Conservation (phyloP, 257 asterid species). For the Nicotiana sylvestris region DNA sequence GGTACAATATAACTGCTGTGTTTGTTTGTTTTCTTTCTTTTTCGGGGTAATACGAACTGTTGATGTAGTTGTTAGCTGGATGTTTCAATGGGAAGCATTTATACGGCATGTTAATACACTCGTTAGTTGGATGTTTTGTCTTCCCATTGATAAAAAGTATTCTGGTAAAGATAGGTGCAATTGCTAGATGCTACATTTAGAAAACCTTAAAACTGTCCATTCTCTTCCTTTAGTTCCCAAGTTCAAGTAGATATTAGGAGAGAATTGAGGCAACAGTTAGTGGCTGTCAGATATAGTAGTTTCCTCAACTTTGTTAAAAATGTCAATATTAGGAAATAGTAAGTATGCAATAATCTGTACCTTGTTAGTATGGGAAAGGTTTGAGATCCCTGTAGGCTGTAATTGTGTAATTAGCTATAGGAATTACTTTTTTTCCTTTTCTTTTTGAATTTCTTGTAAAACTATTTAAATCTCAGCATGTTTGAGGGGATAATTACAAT, state of each 20-base stretch:
- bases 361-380: not conserved
- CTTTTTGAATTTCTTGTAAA: not conserved
- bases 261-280: not conserved
- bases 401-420: not conserved
- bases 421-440: not conserved
- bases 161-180: not conserved
- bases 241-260: not conserved
- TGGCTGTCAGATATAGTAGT: not conserved
- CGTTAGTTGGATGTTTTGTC: not conserved
- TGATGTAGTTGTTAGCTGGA: not conserved
- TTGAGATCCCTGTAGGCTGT: not conserved
- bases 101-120: too few relatives aligned
- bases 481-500: not conserved
- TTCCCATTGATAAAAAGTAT: not conserved
- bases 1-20: not conserved
- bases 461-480: not conserved
- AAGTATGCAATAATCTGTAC: not conserved
- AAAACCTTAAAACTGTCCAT: not conserved
- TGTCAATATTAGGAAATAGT: not conserved
- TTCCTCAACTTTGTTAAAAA: not conserved
- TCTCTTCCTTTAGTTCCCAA: not conserved
- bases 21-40: not conserved
- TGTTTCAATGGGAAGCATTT: too few relatives aligned
- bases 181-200: not conserved
- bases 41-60: not conserved